phyloP scores from a whole-genome alignment of 306 rosid species.

The Medicago arabica region DNA sequence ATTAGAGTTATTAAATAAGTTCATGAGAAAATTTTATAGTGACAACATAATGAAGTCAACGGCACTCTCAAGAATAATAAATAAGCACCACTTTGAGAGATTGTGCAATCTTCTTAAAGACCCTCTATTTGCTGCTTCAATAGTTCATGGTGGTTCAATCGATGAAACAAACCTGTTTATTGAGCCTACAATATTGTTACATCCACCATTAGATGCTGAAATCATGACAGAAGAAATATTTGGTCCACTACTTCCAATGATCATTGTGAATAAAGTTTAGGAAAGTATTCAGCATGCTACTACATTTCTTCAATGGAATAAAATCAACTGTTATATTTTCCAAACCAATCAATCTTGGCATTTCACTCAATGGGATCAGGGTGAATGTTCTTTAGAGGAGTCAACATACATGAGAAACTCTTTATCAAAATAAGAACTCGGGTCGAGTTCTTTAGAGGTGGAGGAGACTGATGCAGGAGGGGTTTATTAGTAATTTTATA shows the following conservation, averaged over 20 bases:
- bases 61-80: conserved; percentile 64
- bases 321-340: too few relatives aligned
- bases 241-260: conserved; percentile 88
- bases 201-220: conserved; percentile 79
- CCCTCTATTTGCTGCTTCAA: conserved; percentile 70
- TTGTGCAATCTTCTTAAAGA: conserved; percentile 67
- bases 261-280: too few relatives aligned
- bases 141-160: conserved; percentile 74
- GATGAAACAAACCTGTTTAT: conserved; percentile 77
- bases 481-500: too few relatives aligned
- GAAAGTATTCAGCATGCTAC: too few relatives aligned
- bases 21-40: conserved; percentile 62
- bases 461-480: too few relatives aligned
- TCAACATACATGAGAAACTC: too few relatives aligned
- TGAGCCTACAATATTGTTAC: conserved; percentile 84
- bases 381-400: too few relatives aligned
- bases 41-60: conserved; percentile 60
- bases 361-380: too few relatives aligned
- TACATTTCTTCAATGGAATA: too few relatives aligned
- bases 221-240: conserved; percentile 91
- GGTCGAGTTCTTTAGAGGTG: too few relatives aligned
- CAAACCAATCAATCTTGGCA: too few relatives aligned
- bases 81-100: conserved; percentile 67
- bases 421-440: too few relatives aligned
- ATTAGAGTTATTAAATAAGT: conserved; percentile 64